Evolutionary conservation across 2,329 filamentous ascomycete species (phyloP).

Genomic region (Arthrobotrys iridis): DNA sequence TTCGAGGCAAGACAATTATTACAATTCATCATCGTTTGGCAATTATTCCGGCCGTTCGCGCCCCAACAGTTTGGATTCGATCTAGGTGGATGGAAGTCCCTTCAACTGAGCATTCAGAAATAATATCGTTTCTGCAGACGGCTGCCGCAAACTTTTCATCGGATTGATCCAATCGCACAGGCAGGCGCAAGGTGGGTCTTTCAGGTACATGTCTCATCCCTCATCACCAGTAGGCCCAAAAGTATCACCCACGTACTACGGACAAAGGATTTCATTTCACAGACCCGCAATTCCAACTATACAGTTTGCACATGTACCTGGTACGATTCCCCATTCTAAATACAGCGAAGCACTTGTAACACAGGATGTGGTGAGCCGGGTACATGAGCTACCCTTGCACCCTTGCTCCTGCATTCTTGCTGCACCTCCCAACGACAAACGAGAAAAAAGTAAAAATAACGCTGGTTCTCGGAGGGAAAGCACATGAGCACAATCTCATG

Average conservation of each 20-base stretch:
- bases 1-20: no score
- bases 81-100: no score
- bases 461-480: not conserved
- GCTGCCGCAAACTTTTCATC: not conserved
- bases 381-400: conserved; percentile 30
- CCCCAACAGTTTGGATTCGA: not conserved
- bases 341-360: conserved; percentile 5
- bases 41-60: no score
- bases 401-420: conserved; percentile 7
- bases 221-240: not conserved
- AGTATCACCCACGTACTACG: not conserved
- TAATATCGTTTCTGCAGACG: not conserved
- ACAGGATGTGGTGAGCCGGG: conserved; percentile 49
- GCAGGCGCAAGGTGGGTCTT: not conserved
- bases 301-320: conserved; percentile 11
- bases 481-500: conserved; percentile 44
- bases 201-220: not conserved
- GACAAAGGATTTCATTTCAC: not conserved
- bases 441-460: conserved; percentile 17
- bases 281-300: not conserved
- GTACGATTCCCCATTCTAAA: conserved; percentile 4
- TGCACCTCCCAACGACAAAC: conserved; percentile 19
- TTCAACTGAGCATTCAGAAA: no score
- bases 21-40: not conserved
- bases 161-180: not conserved